Evolutionary conservation across 805 yeast genomes (phyloP), one percentile per base, ranked within the genome.

Genomic region (Kregervanrija fluxuum): DNA sequence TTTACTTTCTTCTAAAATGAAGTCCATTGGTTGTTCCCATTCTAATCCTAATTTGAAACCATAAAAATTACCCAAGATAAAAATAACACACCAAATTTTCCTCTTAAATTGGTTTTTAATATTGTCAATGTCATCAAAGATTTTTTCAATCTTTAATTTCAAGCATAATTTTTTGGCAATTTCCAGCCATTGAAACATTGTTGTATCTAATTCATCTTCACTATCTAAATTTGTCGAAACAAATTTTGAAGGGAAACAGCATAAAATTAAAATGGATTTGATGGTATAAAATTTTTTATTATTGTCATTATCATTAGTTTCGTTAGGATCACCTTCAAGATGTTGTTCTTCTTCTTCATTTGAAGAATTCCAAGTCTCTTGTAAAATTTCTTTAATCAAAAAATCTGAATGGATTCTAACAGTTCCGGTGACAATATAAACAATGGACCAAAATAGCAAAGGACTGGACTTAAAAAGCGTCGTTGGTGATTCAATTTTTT

Each of bases 381-480:
- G 28, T 15, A 42, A 32, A 15, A 59, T 43, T 37, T 54, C 51
- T 31, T 41, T 35, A 9, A 54, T 41, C 8, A 60, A 35, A 38
- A 48, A 51, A 5, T 49, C 40, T 1, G 44, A 14, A 38, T 44
- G 53, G 14, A 61, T 52, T 2, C 40, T 32, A 1, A 44, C 36
- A 30, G 59, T 52, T 22, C 38, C 34, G 11, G 55, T 39, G 5
- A 55, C 48, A 3, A 58, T 44, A 37, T 47, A 59, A 11, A 59
- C 51, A 11, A 61, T 53, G 32, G 66, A 49, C 67, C 67, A 63
- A 48, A 62, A 63, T n/a, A 61, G 48, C 8, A 61, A 41, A n/a
- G 51, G 48, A 10, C 59, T 55, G 16, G 49, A 42, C 17, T 35
- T 28, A 40, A 47, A 55, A 17, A 62, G 38, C 2, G 17, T 2